Base-by-base conservation (phyloP, 305 asterid species). In the Fraxinus platypoda region DNA sequence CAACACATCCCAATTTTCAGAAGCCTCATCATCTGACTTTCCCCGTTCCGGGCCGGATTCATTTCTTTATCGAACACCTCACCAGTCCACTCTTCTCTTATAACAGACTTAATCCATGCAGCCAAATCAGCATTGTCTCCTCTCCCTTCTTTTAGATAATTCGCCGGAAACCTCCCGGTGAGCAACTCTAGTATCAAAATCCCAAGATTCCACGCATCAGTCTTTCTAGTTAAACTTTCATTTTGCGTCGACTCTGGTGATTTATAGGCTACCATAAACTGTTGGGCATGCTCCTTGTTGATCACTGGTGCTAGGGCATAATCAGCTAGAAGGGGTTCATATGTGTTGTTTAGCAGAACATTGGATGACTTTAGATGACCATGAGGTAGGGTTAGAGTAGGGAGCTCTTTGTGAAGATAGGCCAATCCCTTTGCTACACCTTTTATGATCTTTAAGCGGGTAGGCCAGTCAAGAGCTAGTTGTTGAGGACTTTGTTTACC, bases 201-300 rank as follows among this genome's bases (percentile, higher is more conserved):
- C 6, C 91, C 91, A 3, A 88, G 91, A 83, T 88, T 88, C 91
- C 91, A 88, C 8, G 81, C 91, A 37, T 88, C 91, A 0, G 89
- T 82, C 26, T 86, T 86, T 37, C 83, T 75, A 0, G 86, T 78
- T 1, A 84, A 71, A 0, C 74, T 79, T 25, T 59, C 84, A 17
- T 74, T 77, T 23, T 80, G 85, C 26, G 81, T 80, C 19, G 75
- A 74, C 30, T 86, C 91, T 0, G 89, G 89, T 25, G 91, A 88
- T 70, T 88, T 86, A 6, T 84, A 88, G 28, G 89, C 89, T 19
- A 86, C 89, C 89, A 88, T 86, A 77, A 86, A 81, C 70, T 88
- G 85, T 52, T 88, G 83, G 30, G 89, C 88, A 28, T 88, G 88
- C 59, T 86, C 85, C 78, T 74, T 83, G 74, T 88, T 86, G 35